phyloP scores from a whole-genome alignment of 208 protist genomes.

The Strigomonas culicis region DNA sequence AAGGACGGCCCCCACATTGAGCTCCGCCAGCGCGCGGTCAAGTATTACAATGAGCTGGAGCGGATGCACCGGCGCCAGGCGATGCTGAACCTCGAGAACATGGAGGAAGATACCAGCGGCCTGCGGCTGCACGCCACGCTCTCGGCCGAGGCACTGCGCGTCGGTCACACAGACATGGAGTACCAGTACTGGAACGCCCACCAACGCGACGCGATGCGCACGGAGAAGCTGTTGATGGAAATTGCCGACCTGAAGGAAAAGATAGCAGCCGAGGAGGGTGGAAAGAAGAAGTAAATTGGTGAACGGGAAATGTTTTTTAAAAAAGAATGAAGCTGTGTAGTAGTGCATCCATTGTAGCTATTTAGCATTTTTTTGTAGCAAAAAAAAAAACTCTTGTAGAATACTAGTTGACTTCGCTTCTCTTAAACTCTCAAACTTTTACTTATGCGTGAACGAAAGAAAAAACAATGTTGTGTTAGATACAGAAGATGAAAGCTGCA shows the following conservation, averaged over 20 bases:
- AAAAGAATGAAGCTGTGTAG: background rate
- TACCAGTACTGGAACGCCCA: constrained; percentile 88
- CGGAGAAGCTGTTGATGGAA: constrained; percentile 82
- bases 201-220: constrained; percentile 74
- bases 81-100: constrained; percentile 60
- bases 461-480: background rate
- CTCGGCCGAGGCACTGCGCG: constrained; percentile 42
- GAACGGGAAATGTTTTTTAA: background rate
- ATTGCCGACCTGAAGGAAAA: constrained; percentile 75
- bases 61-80: constrained; percentile 86
- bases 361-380: background rate
- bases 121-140: constrained; percentile 49
- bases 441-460: background rate
- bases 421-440: constrained; percentile 6
- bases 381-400: constrained; percentile 1
- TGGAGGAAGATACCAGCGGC: constrained; percentile 65
- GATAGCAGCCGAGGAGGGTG: constrained; percentile 20
- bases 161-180: constrained; percentile 66
- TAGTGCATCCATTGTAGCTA: constrained; percentile 4
- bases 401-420: too few species aligned
- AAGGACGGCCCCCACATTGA: constrained; percentile 67
- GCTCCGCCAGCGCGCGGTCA: constrained; percentile 65
- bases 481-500: too few species aligned
- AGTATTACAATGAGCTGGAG: constrained; percentile 88
- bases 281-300: background rate